These are phyloP conservation scores for Nothopassalora personata DNA, from an alignment of 2,329 filamentous ascomycete species.

Conservation along the genomic window DNA sequence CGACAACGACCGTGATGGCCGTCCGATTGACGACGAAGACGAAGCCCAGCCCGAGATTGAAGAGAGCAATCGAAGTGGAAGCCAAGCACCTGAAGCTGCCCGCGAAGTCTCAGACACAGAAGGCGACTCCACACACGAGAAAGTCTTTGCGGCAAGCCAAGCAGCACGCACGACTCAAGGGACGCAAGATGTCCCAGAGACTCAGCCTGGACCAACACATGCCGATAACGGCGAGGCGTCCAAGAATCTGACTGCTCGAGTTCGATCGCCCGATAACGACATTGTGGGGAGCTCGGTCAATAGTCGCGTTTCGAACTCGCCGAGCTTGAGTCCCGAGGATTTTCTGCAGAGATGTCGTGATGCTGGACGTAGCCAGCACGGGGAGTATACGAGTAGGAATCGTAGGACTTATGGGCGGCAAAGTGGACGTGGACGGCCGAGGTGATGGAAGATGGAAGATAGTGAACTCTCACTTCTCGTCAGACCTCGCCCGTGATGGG, in stretches of 20 bases:
- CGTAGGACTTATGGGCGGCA: background rate
- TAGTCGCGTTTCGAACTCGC: background rate
- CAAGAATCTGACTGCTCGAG: background rate
- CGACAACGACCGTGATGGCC: background rate
- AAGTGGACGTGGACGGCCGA: background rate
- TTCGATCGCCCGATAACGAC: background rate
- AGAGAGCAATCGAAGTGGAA: background rate
- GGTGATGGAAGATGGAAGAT: background rate
- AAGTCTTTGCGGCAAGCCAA: background rate
- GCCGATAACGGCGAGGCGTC: background rate
- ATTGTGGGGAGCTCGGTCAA: background rate
- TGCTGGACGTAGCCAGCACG: background rate
- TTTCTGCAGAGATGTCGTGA: constrained; percentile 1
- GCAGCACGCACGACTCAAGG: background rate
- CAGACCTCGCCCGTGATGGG: too few relatives aligned
- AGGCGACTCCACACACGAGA: background rate
- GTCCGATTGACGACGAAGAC: background rate
- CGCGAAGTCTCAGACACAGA: background rate
- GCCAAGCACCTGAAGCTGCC: background rate
- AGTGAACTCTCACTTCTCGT: too few relatives aligned
- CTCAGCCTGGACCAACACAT: background rate
- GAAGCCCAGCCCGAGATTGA: background rate
- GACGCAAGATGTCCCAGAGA: background rate
- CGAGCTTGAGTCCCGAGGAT: constrained; percentile 2
- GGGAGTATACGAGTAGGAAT: background rate